Conservation (phyloP, 306 rosid species). For the Lagenaria siceraria region DNA sequence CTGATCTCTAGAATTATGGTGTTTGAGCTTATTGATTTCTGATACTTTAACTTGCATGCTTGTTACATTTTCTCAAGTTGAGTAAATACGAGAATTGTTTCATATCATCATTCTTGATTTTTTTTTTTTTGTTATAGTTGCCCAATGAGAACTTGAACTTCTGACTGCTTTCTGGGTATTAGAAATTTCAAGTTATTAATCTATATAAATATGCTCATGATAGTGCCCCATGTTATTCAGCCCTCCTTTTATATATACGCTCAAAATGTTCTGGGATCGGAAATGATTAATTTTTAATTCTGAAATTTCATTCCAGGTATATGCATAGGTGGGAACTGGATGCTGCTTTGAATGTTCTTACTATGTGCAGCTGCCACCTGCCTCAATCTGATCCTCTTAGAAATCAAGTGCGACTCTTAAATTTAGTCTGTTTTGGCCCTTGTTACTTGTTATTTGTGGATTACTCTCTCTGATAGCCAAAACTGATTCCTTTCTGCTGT, state of each 20-base stretch:
- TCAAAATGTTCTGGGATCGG: not conserved
- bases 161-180: not conserved
- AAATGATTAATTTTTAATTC: not conserved
- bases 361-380: slow-evolving; percentile 96
- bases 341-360: slow-evolving; percentile 93
- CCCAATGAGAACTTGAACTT: not conserved
- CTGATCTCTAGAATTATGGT: not conserved
- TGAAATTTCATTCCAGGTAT: slow-evolving; percentile 39
- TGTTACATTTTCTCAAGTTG: not conserved
- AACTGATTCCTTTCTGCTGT: slow-evolving; percentile 9
- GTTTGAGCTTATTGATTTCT: not conserved
- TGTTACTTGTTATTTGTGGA: not conserved
- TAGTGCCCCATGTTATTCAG: not conserved
- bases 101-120: not conserved
- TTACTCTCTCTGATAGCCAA: not conserved
- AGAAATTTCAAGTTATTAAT: not conserved
- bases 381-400: slow-evolving; percentile 44
- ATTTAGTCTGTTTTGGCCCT: slow-evolving; percentile 10
- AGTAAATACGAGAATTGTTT: not conserved
- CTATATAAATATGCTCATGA: not conserved
- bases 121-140: not conserved
- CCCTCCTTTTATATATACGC: not conserved
- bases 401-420: slow-evolving; percentile 46
- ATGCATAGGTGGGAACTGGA: slow-evolving; percentile 81
- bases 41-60: not conserved